phyloP scores from a whole-genome alignment of 2,329 filamentous ascomycete species.

The Fusarium sp. region DNA sequence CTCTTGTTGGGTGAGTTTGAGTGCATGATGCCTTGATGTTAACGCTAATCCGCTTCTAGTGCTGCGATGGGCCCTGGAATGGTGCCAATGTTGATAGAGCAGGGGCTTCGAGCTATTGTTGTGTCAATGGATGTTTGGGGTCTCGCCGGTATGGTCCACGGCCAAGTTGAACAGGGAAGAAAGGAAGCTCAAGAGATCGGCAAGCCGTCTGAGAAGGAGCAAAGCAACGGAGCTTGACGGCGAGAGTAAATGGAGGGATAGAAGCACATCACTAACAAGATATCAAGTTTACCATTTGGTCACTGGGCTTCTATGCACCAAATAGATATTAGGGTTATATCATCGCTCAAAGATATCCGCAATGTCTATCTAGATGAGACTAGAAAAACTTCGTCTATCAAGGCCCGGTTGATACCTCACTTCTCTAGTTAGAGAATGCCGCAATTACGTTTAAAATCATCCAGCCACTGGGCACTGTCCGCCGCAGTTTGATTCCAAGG shows the following conservation, averaged over 20 bases:
- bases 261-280: not conserved
- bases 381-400: not conserved
- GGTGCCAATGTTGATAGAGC: not conserved
- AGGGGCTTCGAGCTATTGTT: not conserved
- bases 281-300: not conserved
- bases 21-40: no score
- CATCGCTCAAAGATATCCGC: not conserved
- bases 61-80: not conserved
- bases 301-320: not conserved
- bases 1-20: not conserved
- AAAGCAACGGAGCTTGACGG: not conserved
- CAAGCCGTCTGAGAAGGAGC: not conserved
- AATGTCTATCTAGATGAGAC: not conserved
- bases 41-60: not conserved
- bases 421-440: constrained; percentile 49
- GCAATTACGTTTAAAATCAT: constrained; percentile 64
- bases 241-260: not conserved
- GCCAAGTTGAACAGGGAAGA: not conserved
- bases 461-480: constrained; percentile 67
- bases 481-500: constrained; percentile 68
- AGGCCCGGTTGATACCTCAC: not conserved
- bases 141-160: not conserved
- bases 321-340: not conserved
- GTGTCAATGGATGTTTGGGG: not conserved
- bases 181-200: not conserved